Conservation (phyloP, 1,284 basidiomycete genomes). For the Ceratobasidium papillatum region DNA sequence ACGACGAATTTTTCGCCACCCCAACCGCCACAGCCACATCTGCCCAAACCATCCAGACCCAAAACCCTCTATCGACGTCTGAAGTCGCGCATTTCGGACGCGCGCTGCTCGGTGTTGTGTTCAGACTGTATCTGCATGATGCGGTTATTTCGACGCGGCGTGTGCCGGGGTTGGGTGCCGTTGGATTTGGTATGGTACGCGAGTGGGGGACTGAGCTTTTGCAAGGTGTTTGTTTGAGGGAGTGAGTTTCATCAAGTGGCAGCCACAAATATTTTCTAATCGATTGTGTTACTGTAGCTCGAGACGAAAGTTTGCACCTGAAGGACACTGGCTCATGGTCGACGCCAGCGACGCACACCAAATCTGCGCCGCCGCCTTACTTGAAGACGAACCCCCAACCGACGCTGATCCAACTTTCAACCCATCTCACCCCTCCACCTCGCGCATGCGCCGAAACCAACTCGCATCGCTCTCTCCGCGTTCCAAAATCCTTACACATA, state of each 20-base stretch:
- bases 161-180: constrained; percentile 57
- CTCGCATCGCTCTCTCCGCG: constrained; percentile 81
- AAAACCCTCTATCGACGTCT: constrained; percentile 69
- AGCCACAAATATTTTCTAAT: constrained; percentile 44
- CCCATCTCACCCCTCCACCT: constrained; percentile 38
- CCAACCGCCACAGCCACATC: constrained; percentile 45
- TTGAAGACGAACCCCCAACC: constrained; percentile 24
- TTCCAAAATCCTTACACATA: constrained; percentile 91
- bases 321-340: constrained; percentile 87
- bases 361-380: constrained; percentile 34
- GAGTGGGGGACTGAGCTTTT: constrained; percentile 79
- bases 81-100: constrained; percentile 33
- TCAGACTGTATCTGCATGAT: constrained; percentile 81
- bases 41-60: constrained; percentile 47
- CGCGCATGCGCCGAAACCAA: constrained; percentile 58
- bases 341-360: constrained; percentile 35
- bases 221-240: constrained; percentile 82
- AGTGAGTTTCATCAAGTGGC: constrained; percentile 63
- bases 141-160: constrained; percentile 36
- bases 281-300: constrained; percentile 62
- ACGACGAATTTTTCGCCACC: constrained; percentile 92
- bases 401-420: neutral
- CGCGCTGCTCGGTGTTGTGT: constrained; percentile 75
- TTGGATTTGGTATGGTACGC: constrained; percentile 70
- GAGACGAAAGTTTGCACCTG: constrained; percentile 78